Evolutionary conservation across 2,329 filamentous ascomycete genomes (phyloP), one percentile per base, ranked within the genome.

Genomic region (Emmonsiellopsis sp.): DNA sequence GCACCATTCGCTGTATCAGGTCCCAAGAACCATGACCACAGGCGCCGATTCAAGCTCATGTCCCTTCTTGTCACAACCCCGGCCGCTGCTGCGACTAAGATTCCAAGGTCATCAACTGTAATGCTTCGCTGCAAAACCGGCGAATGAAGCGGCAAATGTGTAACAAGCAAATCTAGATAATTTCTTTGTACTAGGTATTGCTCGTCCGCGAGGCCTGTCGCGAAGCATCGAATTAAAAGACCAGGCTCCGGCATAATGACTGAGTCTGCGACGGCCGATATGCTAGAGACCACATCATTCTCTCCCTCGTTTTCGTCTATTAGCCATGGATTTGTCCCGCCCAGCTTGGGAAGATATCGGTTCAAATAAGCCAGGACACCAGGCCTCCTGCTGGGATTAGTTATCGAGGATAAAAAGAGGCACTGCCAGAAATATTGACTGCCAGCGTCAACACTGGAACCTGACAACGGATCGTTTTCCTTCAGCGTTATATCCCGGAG

Each of bases 391-490:
- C 85, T 90, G 42, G 88, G 81, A 63, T 91, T 92, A 1, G 93
- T 96, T 56, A 98, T 93, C 14, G 88, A 86, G 8, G 92, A 89
- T 14, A 98, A 75, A 63, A 98, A 97, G 65, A 98, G 86, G 67
- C 90, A 96, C 72, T 98, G 93, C 93, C 93, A 98, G 68, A 97
- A 98, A 68, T 93, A 96, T 58, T 88, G 87, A 59, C 91, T 88
- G 8, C 84, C 83, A 7, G 78, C 78, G 45, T 74, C 80, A 32
- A n/a, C 14, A 13, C n/a, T 27, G n/a, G 39, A 43, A 11, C 79
- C 72, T 40, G 46, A 31, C 34, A 31, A 40, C 21, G 13, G 21
- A 5, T 56, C 78, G 77, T 31, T 71, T 71, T 7, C 70, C 34
- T 50, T 42, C 53, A 55, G 8, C 49, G 43, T 44, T 47, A 81